Evolutionary conservation across 2,329 filamentous ascomycete genomes (phyloP), one percentile per base, ranked within the genome.

Genomic region (Calonectria ilicicola): DNA sequence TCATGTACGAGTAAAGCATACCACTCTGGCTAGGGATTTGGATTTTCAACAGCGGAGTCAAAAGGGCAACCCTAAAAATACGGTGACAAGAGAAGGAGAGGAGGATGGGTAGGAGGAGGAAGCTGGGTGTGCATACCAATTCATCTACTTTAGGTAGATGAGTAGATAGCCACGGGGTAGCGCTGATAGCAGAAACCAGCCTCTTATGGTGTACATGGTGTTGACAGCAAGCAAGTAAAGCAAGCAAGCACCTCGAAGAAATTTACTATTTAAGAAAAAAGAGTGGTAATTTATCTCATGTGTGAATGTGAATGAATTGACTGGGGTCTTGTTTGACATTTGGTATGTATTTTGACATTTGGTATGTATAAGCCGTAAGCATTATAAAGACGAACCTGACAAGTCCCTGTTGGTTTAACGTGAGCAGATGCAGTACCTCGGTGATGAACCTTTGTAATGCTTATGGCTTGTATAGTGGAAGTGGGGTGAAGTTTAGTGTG

Each of bases 1-100:
- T 69, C 47, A 64, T 79, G 77, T 79, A 79, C 58, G 69, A 78
- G 72, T 77, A 78, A 60, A 60, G 67, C 75, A 72, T 69, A 72
- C 67, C 67, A 62, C 56, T 68, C 70, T 75, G 68, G 67, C 60
- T 64, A 65, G 65, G 65, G 62, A 67, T 63, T 69, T 75, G 47
- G 53, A 60, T 69, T 40, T 72, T 69, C 53, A 70, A 49, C 44
- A 73, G 72, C 64, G 65, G 72, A 66, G 42, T 65, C 40, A 67
- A 62, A 65, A 44, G 40, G 67, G 66, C 67, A 56, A 38, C 53
- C 23, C 65, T 56, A 70, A 72, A 70, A 70, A 46, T 35, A 42
- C 29, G 44, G 35, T 46, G 62, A 47, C 19, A 44, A 35, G 51
- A 42, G 58, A 29, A 26, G 21, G 60, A 56, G 19, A 66, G 38